phyloP scores from a whole-genome alignment of 192 early-diverging fungal genomes.

The Coemansia sp. region DNA sequence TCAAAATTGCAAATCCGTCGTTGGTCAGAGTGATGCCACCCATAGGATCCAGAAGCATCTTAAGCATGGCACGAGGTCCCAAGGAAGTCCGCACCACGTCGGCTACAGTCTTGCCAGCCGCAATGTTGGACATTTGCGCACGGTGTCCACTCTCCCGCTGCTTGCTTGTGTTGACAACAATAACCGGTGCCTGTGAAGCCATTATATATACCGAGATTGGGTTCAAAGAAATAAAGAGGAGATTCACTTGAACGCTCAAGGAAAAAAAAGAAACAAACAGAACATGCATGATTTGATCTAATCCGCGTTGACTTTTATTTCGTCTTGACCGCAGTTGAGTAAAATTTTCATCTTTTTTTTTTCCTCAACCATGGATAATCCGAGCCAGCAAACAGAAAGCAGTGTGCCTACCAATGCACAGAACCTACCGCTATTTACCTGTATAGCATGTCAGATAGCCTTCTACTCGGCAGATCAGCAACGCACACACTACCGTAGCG shows the following conservation, averaged over 20 bases:
- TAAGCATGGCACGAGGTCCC: slow-evolving; percentile 97
- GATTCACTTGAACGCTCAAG: not conserved
- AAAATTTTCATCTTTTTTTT: not conserved
- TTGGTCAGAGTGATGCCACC: slow-evolving; percentile 98
- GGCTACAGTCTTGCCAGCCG: slow-evolving; percentile 96
- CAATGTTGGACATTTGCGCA: slow-evolving; percentile 97
- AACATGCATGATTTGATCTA: not conserved
- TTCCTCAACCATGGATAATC: not conserved
- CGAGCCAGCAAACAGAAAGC: not conserved
- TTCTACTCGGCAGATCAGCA: slow-evolving; percentile 88
- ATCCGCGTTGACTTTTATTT: no score
- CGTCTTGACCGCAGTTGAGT: not conserved
- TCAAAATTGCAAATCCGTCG: slow-evolving; percentile 97
- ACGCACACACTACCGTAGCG: slow-evolving; percentile 87
- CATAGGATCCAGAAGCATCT: slow-evolving; percentile 99
- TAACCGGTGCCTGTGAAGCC: slow-evolving; percentile 70
- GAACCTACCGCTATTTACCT: slow-evolving; percentile 67
- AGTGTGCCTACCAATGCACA: slow-evolving; percentile 46
- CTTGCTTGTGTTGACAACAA: slow-evolving; percentile 88
- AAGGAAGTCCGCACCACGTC: slow-evolving; percentile 99
- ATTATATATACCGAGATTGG: not conserved
- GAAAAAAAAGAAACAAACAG: slow-evolving; percentile 5
- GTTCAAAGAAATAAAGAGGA: slow-evolving; percentile 5
- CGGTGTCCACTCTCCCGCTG: slow-evolving; percentile 95
- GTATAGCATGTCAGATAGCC: slow-evolving; percentile 89